These are phyloP conservation scores for Adenanthera pavonina DNA, from an alignment of 306 rosid species.

Conservation along the genomic window DNA sequence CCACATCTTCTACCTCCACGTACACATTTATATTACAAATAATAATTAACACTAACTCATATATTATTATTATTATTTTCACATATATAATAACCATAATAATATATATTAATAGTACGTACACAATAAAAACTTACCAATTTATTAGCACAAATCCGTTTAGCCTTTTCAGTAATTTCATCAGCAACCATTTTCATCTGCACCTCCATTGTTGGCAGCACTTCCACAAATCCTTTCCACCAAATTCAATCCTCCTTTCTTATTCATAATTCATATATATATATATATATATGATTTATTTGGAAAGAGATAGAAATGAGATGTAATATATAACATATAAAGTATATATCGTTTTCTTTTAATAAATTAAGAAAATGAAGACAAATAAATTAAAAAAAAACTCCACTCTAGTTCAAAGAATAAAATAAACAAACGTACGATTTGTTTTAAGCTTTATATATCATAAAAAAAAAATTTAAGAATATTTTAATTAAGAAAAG, in stretches of 20 bases:
- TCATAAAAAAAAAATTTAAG: background rate
- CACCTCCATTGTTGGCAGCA: slow-evolving; percentile 37
- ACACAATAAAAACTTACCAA: slow-evolving; percentile 38
- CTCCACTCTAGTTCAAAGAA: no score
- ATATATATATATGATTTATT: background rate
- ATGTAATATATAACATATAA: no score
- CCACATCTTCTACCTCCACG: slow-evolving; percentile 41
- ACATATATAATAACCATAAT: background rate
- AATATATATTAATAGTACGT: background rate
- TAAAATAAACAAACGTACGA: no score
- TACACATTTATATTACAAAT: background rate
- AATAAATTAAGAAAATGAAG: no score
- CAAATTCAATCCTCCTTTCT: background rate
- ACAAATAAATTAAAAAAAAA: no score
- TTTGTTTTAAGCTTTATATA: no score
- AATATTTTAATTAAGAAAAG: background rate
- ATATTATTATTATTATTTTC: no score
- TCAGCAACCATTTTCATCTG: slow-evolving; percentile 53
- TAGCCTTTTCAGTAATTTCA: slow-evolving; percentile 47
- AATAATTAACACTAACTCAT: background rate
- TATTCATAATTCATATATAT: no score
- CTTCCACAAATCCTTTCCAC: slow-evolving; percentile 20
- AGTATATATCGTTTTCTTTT: no score
- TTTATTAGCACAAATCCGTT: slow-evolving; percentile 49
- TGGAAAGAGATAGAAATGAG: no score